These are phyloP conservation scores for Lipomyces yarrowii DNA, from an alignment of 1,139 yeast species.

Conservation along the genomic window DNA sequence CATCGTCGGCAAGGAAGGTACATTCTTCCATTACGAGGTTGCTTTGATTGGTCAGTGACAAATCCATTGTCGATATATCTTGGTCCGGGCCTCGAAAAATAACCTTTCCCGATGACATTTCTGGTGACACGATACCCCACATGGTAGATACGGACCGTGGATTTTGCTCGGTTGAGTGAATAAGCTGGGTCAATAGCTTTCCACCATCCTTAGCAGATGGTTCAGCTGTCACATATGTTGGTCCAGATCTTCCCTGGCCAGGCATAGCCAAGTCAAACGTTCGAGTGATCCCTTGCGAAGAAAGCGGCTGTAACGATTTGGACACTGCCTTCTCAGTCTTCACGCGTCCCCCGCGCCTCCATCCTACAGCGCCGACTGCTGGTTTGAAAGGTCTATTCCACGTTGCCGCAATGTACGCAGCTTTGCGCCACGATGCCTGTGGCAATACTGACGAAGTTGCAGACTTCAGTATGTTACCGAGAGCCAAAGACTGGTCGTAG, in stretches of 20 bases:
- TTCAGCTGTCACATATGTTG: conserved; percentile 11
- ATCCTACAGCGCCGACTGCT: background rate
- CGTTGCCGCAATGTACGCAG: conserved; percentile 6
- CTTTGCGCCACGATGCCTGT: conserved; percentile 11
- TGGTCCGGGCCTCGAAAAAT: conserved; percentile 11
- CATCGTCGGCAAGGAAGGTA: conserved; percentile 4
- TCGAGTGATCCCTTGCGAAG: conserved; percentile 1
- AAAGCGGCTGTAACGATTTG: conserved; percentile 4
- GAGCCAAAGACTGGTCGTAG: background rate
- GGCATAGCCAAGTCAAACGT: conserved; percentile 15
- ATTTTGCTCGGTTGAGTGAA: conserved; percentile 10
- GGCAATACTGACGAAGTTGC: conserved; percentile 5
- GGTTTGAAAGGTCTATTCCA: conserved; percentile 15
- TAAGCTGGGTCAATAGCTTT: conserved; percentile 4
- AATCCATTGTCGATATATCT: conserved; percentile 11
- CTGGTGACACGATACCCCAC: conserved; percentile 8
- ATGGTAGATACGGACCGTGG: conserved; percentile 7
- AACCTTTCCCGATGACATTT: background rate
- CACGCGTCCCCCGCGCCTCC: background rate
- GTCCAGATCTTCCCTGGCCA: conserved; percentile 20
- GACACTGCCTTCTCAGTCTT: conserved; percentile 9
- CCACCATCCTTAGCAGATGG: conserved; percentile 5
- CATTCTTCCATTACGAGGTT: conserved; percentile 14
- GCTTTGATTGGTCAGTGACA: conserved; percentile 16
- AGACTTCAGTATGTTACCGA: conserved; percentile 4